A percentile compares a stretch with the other conserved stretches of the same genome.
Conservation (phyloP, 257 asterid genomes). For the Forsythia suspensa region DNA sequence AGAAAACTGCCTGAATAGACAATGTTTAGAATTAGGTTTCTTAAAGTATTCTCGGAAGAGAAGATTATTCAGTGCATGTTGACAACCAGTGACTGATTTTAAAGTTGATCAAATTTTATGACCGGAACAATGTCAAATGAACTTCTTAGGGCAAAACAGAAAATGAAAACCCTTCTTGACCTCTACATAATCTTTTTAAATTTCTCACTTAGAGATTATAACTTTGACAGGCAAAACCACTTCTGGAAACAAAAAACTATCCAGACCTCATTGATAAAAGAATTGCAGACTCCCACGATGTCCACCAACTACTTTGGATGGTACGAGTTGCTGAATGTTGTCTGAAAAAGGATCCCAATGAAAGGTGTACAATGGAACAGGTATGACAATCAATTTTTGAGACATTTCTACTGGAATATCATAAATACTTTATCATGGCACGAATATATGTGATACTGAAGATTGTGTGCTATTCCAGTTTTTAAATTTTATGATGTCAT, state of each 20-base stretch:
- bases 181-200: not conserved
- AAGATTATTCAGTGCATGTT: too few relatives aligned
- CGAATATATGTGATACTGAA: not conserved
- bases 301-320: conserved; percentile 76
- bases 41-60: too few relatives aligned
- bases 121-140: too few relatives aligned
- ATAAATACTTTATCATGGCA: not conserved
- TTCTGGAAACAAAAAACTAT: conserved; percentile 60
- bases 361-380: conserved; percentile 62
- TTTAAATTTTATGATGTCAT: not conserved
- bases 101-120: too few relatives aligned
- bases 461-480: not conserved
- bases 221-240: conserved; percentile 64
- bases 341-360: conserved; percentile 51
- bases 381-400: conserved; percentile 24
- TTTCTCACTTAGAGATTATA: not conserved
- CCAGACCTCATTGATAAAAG: conserved; percentile 62
- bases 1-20: too few relatives aligned
- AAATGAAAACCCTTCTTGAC: too few relatives aligned
- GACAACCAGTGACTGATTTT: too few relatives aligned
- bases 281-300: conserved; percentile 61
- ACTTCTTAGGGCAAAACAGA: too few relatives aligned
- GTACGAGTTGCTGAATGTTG: conserved; percentile 63
- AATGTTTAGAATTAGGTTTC: too few relatives aligned
- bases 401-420: not conserved